phyloP scores from a whole-genome alignment of 2,329 filamentous ascomycete species.

The Penicillium freii region DNA sequence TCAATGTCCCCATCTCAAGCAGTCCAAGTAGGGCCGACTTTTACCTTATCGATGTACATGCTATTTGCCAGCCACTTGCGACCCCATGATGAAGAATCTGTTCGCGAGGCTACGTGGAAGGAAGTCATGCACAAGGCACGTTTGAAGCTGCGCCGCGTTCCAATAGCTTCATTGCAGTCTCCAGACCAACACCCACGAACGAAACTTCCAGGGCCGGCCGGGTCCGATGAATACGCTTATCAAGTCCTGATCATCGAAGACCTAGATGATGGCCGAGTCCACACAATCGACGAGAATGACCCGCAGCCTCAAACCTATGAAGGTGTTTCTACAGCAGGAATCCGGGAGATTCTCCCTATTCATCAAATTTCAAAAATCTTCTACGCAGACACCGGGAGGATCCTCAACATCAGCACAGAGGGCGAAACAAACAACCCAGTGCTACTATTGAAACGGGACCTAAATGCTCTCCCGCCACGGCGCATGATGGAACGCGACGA shows the following conservation, averaged over 20 bases:
- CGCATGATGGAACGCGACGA: conserved; percentile 55
- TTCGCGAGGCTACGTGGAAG: conserved; percentile 79
- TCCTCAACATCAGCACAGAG: conserved; percentile 75
- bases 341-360: conserved; percentile 66
- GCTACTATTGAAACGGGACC: conserved; percentile 70
- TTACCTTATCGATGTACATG: conserved; percentile 90
- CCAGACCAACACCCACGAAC: conserved; percentile 13
- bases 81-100: conserved; percentile 54
- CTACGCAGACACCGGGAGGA: conserved; percentile 85
- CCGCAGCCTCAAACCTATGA: conserved; percentile 59
- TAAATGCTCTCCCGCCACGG: conserved; percentile 61
- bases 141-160: conserved; percentile 73
- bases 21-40: conserved; percentile 82
- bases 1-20: conserved; percentile 60
- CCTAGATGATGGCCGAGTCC: conserved; percentile 67
- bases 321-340: conserved; percentile 60
- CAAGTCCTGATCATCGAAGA: conserved; percentile 82
- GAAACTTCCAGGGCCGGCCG: conserved; percentile 42
- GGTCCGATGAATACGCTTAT: conserved; percentile 69
- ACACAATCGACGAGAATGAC: conserved; percentile 62
- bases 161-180: conserved; percentile 49
- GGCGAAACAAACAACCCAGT: conserved; percentile 70
- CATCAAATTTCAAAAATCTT: conserved; percentile 85
- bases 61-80: conserved; percentile 78
- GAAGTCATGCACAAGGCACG: conserved; percentile 92